Evolutionary conservation across 441 rosid species (phyloP).

Genomic region (Arabidopsis lyrata): DNA sequence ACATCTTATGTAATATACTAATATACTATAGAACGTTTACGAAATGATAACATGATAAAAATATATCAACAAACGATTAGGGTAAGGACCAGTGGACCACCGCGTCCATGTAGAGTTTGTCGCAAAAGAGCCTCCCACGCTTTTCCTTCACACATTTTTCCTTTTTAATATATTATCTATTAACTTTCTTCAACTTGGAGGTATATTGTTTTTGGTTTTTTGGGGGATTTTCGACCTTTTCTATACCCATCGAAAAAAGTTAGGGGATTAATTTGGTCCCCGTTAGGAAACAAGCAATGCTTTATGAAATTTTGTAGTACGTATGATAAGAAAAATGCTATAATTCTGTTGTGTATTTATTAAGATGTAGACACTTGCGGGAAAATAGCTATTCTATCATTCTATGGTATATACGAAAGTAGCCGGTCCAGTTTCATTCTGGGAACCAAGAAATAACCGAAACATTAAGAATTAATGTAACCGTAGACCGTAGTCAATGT

Average conservation of each 20-base stretch:
- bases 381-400: not conserved
- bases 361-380: slow-evolving; percentile 6
- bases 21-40: slow-evolving; percentile 1
- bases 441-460: not conserved
- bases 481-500: slow-evolving; percentile 3
- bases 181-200: slow-evolving; percentile 29
- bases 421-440: slow-evolving; percentile 6
- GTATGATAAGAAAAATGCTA: slow-evolving; percentile 15
- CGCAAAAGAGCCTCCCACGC: slow-evolving; percentile 44
- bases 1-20: not conserved
- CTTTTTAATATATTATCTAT: not conserved
- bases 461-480: not conserved
- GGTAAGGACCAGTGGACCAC: slow-evolving; percentile 46
- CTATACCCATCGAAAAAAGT: slow-evolving; percentile 23
- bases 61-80: slow-evolving; percentile 17
- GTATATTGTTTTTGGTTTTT: slow-evolving; percentile 14
- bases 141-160: slow-evolving; percentile 31
- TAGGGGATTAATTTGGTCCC: slow-evolving; percentile 35
- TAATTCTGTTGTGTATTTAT: not conserved
- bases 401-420: not conserved
- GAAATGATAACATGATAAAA: slow-evolving; percentile 10
- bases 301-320: slow-evolving; percentile 27
- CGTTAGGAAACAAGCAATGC: slow-evolving; percentile 37
- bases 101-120: slow-evolving; percentile 38
- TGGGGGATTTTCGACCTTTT: not conserved